phyloP scores from a whole-genome alignment of 306 rosid genomes.

The Pyrus pyrifolia region DNA sequence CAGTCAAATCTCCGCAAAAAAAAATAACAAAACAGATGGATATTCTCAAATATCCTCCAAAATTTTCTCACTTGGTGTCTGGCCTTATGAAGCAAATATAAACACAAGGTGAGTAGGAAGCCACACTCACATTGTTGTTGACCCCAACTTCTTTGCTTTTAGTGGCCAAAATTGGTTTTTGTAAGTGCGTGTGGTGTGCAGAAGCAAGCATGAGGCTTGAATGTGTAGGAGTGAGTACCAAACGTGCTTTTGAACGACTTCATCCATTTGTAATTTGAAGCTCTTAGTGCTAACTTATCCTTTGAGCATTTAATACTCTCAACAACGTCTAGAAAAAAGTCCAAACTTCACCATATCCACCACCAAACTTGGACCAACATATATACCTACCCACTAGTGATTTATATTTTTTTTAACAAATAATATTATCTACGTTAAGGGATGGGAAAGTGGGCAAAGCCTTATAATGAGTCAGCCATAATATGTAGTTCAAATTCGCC shows the following conservation, averaged over 20 bases:
- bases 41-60: background rate
- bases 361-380: background rate
- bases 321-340: background rate
- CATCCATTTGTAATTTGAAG: background rate
- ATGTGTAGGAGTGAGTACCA: background rate
- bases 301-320: background rate
- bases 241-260: background rate
- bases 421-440: too few species aligned
- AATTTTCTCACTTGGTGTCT: background rate
- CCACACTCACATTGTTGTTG: background rate
- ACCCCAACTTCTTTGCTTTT: too few species aligned
- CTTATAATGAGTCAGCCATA: too few species aligned
- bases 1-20: background rate
- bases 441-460: too few species aligned
- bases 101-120: background rate
- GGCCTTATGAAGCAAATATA: background rate
- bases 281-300: background rate
- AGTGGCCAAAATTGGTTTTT: background rate
- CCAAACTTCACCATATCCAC: background rate
- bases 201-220: constrained; percentile 5
- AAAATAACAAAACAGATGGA: background rate
- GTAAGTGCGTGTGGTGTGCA: constrained; percentile 16
- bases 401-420: too few species aligned
- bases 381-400: background rate
- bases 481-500: too few species aligned